These are phyloP conservation scores for Dryas integrifolia DNA, from an alignment of 331 rosid genomes.

Conservation along the genomic window DNA sequence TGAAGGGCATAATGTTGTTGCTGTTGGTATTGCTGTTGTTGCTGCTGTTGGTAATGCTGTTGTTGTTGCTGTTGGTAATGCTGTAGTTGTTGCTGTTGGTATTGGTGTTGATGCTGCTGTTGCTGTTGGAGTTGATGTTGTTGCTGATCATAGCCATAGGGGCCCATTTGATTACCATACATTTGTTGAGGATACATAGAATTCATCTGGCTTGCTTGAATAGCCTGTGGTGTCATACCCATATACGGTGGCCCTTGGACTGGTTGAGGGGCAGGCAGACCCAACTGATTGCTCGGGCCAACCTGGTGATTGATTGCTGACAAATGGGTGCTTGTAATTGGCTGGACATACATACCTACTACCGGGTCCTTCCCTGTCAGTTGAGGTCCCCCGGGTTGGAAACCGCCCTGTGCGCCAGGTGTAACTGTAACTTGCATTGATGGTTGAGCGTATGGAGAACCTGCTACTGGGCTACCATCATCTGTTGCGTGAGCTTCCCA, in stretches of 20 bases:
- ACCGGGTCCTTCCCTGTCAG: slow-evolving; percentile 55
- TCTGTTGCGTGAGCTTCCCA: slow-evolving; percentile 85
- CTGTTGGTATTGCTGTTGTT: slow-evolving; percentile 53
- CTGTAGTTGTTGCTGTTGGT: slow-evolving; percentile 14
- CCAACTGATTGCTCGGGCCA: slow-evolving; percentile 60
- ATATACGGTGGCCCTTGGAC: slow-evolving; percentile 47
- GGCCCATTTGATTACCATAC: slow-evolving; percentile 64
- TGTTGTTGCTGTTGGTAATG: slow-evolving; percentile 19
- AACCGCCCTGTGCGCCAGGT: slow-evolving; percentile 25
- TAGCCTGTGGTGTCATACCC: slow-evolving; percentile 61
- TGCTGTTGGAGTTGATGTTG: slow-evolving; percentile 28
- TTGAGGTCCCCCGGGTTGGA: slow-evolving; percentile 62
- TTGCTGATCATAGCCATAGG: slow-evolving; percentile 82
- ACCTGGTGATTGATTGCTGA: slow-evolving; percentile 52
- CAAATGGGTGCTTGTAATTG: slow-evolving; percentile 52
- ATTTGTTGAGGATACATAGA: slow-evolving; percentile 68
- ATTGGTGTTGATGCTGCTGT: slow-evolving; percentile 3
- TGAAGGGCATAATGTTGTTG: slow-evolving; percentile 36
- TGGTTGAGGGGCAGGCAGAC: slow-evolving; percentile 39
- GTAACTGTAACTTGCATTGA: slow-evolving; percentile 41
- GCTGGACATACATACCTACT: slow-evolving; percentile 66
- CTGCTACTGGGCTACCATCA: slow-evolving; percentile 47
- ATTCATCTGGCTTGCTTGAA: slow-evolving; percentile 50
- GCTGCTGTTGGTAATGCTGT: slow-evolving; percentile 33
- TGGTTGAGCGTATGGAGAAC: slow-evolving; percentile 69